A percentile compares a stretch with the other conserved stretches of the same genome.
These are phyloP conservation scores for Lyophyllum shimeji DNA, from an alignment of 768 basidiomycete species.

Conservation along the genomic window DNA sequence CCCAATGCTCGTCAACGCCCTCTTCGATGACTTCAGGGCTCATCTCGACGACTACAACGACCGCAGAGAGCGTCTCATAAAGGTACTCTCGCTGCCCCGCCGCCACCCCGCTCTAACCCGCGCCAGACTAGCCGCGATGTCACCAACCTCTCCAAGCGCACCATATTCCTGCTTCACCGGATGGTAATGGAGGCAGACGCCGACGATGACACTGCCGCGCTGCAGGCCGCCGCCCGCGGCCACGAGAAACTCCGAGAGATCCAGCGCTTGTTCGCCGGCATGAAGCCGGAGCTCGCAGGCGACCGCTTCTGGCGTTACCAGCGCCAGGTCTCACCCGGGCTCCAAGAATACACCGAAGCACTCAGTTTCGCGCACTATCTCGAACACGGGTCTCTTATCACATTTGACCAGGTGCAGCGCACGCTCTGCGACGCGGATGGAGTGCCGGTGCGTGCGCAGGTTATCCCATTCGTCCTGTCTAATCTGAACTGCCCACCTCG, in stretches of 20 bases:
- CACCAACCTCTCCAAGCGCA: conserved; percentile 89
- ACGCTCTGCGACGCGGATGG: conserved; percentile 63
- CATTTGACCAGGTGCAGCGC: conserved; percentile 64
- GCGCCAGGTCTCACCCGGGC: conserved; percentile 69
- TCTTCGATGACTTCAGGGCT: conserved; percentile 64
- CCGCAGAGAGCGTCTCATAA: conserved; percentile 86
- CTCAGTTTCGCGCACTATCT: conserved; percentile 87
- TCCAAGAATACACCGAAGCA: conserved; percentile 97
- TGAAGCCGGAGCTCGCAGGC: conserved; percentile 62
- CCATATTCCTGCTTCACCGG: conserved; percentile 91
- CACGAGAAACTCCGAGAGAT: conserved; percentile 68
- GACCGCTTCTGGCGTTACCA: conserved; percentile 80
- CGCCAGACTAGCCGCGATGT: conserved; percentile 78
- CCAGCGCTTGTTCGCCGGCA: conserved; percentile 56
- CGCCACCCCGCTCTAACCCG: neutral
- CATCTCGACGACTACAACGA: conserved; percentile 86
- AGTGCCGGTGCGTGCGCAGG: conserved; percentile 51
- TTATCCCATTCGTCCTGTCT: neutral
- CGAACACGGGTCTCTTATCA: conserved; percentile 64
- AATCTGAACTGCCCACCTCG: conserved; percentile 7
- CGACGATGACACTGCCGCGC: conserved; percentile 29
- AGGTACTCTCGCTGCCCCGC: conserved; percentile 44
- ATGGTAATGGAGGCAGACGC: conserved; percentile 39
- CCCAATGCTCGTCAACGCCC: conserved; percentile 18
- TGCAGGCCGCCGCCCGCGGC: conserved; percentile 49